Evolutionary conservation across 2,329 filamentous ascomycete species (phyloP), one percentile per base, ranked within the genome.

Genomic region (Thielaviopsis punctulata): DNA sequence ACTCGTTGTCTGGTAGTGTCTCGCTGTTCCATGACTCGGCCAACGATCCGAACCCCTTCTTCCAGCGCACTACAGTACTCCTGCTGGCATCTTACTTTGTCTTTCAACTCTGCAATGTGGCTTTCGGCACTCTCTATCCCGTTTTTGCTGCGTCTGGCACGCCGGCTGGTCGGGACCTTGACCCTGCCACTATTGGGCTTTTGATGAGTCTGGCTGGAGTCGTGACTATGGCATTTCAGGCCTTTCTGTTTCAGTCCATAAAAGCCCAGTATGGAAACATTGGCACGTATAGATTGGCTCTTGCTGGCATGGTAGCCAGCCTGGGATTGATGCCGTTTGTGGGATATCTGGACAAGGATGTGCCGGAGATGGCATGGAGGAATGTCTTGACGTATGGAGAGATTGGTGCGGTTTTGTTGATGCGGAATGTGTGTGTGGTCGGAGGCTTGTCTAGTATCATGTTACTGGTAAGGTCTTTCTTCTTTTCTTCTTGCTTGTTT

Each of bases 121-220:
- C 87, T 3, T 98, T 89, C 73, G 95, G 95, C 66, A 90, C 86
- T 18, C 71, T 98, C 0, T 98, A 93, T 60, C 92, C 92, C 1
- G 90, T 96, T 51, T 98, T 96, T 60, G 86, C 83, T 0, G 81
- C 89, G 52, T 80, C 84, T 0, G 66, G 75, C 0, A 72, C 80
- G 0, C 92, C 92, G 0, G 82, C 81, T 0, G 92, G 92, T 18
- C 82, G 92, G 41, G 72, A 74, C 1, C 71, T 96, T 3, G 75
- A 75, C 0, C 86, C 90, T 0, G 75, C 79, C 53, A 86, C 85
- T 55, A 95, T 96, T 45, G 92, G 92, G 0, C 67, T 95, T 18
- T 86, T 84, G 0, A 71, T 95, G 50, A 90, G 86, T 0, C 82
- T 94, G 56, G 86, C 90, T 0, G 89, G 90, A 0, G 64, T 83